Evolutionary conservation across 768 basidiomycete species (phyloP).

Genomic region (Myochromella boudieri): DNA sequence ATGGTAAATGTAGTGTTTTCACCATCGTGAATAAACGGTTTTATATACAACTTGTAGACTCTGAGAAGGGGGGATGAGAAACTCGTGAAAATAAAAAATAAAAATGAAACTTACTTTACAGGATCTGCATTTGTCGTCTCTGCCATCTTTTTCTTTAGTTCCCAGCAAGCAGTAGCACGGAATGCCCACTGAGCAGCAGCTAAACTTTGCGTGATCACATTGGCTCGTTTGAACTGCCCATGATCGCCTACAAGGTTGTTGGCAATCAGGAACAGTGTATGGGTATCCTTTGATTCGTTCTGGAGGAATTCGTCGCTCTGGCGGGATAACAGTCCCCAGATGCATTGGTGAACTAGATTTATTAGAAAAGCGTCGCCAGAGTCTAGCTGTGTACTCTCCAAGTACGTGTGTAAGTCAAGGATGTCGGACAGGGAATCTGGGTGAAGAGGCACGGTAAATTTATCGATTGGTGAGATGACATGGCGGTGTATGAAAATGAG

Average conservation of each 20-base stretch:
- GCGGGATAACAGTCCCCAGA: slow-evolving; percentile 1
- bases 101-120: background rate
- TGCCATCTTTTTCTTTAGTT: background rate
- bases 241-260: background rate
- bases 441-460: background rate
- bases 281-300: background rate
- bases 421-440: background rate
- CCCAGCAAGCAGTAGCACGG: background rate
- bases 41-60: background rate
- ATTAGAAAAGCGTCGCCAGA: background rate
- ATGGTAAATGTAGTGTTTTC: background rate
- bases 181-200: slow-evolving; percentile 3
- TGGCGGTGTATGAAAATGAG: slow-evolving; percentile 1
- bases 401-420: background rate
- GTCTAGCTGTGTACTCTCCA: background rate
- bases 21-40: slow-evolving; percentile 1
- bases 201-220: background rate
- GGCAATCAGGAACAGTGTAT: background rate
- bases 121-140: background rate
- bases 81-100: background rate
- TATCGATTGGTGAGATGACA: background rate
- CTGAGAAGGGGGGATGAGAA: background rate
- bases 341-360: background rate
- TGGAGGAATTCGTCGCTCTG: background rate
- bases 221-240: background rate